These are phyloP conservation scores for Aspergillus sp. DNA, from an alignment of 2,329 filamentous ascomycete genomes.

Conservation along the genomic window DNA sequence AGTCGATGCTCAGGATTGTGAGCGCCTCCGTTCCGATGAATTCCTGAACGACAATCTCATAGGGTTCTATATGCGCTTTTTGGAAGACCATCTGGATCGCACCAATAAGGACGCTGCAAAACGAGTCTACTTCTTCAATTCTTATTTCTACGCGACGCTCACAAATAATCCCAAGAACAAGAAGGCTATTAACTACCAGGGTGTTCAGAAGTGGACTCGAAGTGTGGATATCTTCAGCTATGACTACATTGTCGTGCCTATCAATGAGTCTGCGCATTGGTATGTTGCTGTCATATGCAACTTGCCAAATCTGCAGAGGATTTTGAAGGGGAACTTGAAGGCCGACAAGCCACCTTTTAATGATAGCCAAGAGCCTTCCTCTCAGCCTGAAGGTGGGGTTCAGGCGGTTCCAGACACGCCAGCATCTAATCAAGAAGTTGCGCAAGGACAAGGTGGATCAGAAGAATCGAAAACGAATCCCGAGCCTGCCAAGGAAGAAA, in stretches of 20 bases:
- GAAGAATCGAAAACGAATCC: background rate
- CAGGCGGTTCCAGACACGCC: constrained; percentile 25
- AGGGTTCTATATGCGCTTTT: constrained; percentile 73
- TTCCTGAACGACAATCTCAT: constrained; percentile 92
- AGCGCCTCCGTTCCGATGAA: constrained; percentile 71
- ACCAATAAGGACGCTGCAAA: constrained; percentile 51
- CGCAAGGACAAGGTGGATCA: background rate
- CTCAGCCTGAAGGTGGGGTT: constrained; percentile 12
- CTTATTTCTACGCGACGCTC: constrained; percentile 79
- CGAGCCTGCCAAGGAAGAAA: constrained; percentile 16
- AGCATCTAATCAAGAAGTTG: constrained; percentile 4
- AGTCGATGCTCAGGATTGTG: constrained; percentile 45
- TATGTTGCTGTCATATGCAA: constrained; percentile 95
- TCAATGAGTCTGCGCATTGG: constrained; percentile 86
- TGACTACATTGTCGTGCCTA: constrained; percentile 85
- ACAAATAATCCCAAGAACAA: constrained; percentile 51
- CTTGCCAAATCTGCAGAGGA: constrained; percentile 54
- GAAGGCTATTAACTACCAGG: constrained; percentile 68
- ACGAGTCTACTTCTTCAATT: constrained; percentile 82
- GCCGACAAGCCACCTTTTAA: constrained; percentile 2
- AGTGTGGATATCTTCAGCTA: constrained; percentile 76
- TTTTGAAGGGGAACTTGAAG: constrained; percentile 4
- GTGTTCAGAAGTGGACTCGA: constrained; percentile 80
- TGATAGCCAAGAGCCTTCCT: constrained; percentile 7
- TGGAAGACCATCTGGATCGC: constrained; percentile 56